phyloP scores from a whole-genome alignment of 192 early-diverging fungal genomes.

The Neocallimastix lanati region DNA sequence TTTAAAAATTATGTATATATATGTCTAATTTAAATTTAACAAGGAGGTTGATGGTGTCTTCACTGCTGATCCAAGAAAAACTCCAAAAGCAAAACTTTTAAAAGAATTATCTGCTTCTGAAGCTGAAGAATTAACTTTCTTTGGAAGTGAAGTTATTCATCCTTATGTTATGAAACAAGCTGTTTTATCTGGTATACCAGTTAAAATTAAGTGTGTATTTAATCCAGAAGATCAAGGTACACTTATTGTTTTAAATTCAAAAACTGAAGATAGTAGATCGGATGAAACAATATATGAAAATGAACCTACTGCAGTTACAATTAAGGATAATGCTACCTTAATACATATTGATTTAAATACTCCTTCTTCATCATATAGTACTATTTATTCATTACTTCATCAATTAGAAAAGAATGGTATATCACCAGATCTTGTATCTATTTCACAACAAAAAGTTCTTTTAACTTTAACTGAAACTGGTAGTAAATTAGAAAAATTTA shows the following conservation, averaged over 20 bases:
- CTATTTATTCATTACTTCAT: not conserved
- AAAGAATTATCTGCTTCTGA: slow-evolving; percentile 93
- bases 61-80: slow-evolving; percentile 95
- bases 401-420: not conserved
- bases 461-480: not conserved
- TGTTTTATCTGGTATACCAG: slow-evolving; percentile 85
- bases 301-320: slow-evolving; percentile 70
- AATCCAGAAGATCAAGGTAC: slow-evolving; percentile 80
- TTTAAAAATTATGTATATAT: too few species aligned
- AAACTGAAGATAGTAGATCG: slow-evolving; percentile 1
- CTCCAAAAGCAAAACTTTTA: slow-evolving; percentile 61
- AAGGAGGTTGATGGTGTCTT: slow-evolving; percentile 94
- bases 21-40: too few species aligned
- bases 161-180: slow-evolving; percentile 99
- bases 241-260: slow-evolving; percentile 67
- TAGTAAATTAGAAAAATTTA: not conserved
- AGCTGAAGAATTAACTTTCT: slow-evolving; percentile 74
- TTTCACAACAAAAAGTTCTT: not conserved
- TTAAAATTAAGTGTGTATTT: slow-evolving; percentile 96
- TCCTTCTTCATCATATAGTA: not conserved
- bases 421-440: not conserved
- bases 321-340: slow-evolving; percentile 63
- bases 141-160: slow-evolving; percentile 70
- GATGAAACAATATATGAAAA: not conserved
- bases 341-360: not conserved